These are phyloP conservation scores for Geotrichum restrictum DNA, from an alignment of 1,139 yeast genomes.

Conservation along the genomic window DNA sequence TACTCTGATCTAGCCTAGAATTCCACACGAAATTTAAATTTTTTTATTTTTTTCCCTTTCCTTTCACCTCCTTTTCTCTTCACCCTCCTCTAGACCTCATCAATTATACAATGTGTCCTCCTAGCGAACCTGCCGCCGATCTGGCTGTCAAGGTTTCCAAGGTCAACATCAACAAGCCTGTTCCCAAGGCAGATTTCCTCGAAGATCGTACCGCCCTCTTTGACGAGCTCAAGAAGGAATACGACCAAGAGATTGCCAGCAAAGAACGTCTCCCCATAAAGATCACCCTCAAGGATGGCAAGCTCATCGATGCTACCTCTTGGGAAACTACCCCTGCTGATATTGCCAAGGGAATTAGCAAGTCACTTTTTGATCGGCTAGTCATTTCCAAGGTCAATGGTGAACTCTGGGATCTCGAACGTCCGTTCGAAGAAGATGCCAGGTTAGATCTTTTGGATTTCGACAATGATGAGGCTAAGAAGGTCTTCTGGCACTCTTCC, in stretches of 20 bases:
- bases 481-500: constrained; percentile 97
- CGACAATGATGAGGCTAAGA: constrained; percentile 82
- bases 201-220: constrained; percentile 75
- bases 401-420: constrained; percentile 87
- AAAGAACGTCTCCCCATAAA: constrained; percentile 61
- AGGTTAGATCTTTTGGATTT: constrained; percentile 75
- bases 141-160: constrained; percentile 21
- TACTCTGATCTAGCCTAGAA: background rate
- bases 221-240: constrained; percentile 73
- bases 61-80: constrained; percentile 5
- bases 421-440: constrained; percentile 80
- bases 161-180: constrained; percentile 20
- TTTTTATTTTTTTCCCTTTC: background rate
- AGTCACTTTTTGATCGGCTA: constrained; percentile 81
- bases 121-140: constrained; percentile 16
- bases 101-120: constrained; percentile 16
- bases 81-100: background rate
- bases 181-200: constrained; percentile 76
- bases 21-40: background rate
- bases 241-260: constrained; percentile 66
- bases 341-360: constrained; percentile 79
- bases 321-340: constrained; percentile 90
- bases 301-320: constrained; percentile 69
- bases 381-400: constrained; percentile 91
- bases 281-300: constrained; percentile 84